Evolutionary conservation across 2,329 filamentous ascomycete genomes (phyloP).

Genomic region (Colletotrichum agaves): DNA sequence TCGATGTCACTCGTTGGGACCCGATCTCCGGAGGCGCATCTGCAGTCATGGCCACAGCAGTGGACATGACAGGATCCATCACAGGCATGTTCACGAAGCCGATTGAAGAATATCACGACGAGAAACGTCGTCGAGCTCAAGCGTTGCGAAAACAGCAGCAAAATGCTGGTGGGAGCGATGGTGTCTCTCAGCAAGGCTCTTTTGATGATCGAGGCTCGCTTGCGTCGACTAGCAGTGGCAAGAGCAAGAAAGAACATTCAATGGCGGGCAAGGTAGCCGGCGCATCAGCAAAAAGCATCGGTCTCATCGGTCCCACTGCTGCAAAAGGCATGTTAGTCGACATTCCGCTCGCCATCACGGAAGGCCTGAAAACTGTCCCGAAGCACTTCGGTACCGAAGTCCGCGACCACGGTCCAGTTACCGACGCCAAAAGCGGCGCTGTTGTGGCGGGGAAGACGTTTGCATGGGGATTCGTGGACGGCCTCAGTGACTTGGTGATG

Average conservation of each 20-base stretch:
- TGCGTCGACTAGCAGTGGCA: slow-evolving; percentile 39
- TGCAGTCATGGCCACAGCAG: slow-evolving; percentile 27
- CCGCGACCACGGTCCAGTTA: slow-evolving; percentile 48
- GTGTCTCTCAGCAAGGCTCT: slow-evolving; percentile 53
- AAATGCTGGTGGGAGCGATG: slow-evolving; percentile 42
- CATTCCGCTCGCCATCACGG: slow-evolving; percentile 58
- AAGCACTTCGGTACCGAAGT: slow-evolving; percentile 61
- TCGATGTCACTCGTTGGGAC: slow-evolving; percentile 45
- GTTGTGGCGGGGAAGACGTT: slow-evolving; percentile 57
- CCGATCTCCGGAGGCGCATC: slow-evolving; percentile 42
- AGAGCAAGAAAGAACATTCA: slow-evolving; percentile 57
- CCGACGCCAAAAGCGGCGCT: slow-evolving; percentile 55
- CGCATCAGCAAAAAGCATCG: slow-evolving; percentile 29
- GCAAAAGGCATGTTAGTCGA: slow-evolving; percentile 53
- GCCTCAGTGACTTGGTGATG: slow-evolving; percentile 54
- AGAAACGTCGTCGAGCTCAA: background rate
- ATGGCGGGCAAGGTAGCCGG: slow-evolving; percentile 53
- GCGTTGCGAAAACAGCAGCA: background rate
- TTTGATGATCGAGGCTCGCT: background rate
- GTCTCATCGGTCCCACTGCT: slow-evolving; percentile 49
- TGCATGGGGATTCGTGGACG: slow-evolving; percentile 55
- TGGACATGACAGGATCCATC: slow-evolving; percentile 28
- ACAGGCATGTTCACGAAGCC: slow-evolving; percentile 35
- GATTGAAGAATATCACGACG: slow-evolving; percentile 7
- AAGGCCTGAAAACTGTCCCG: slow-evolving; percentile 63